These are phyloP conservation scores for Fraxinus angustifolia DNA, from an alignment of 305 asterid species.

Conservation along the genomic window DNA sequence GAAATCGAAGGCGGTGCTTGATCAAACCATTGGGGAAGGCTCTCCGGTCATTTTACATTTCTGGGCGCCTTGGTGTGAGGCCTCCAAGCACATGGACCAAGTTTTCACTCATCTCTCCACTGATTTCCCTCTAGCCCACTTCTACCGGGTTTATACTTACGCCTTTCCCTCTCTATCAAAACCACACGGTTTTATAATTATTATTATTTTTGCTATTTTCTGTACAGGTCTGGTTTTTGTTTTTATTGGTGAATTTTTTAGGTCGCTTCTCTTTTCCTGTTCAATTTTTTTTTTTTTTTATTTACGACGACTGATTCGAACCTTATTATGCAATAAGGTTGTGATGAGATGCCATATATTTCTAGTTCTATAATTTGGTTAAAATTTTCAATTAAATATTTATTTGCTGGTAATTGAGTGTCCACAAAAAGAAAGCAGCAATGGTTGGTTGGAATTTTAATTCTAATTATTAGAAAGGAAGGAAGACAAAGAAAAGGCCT, in stretches of 20 bases:
- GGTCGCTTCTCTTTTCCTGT: not conserved
- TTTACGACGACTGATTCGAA: not conserved
- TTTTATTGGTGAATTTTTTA: not conserved
- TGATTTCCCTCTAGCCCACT: slow-evolving; percentile 90
- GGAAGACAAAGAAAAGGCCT: not conserved
- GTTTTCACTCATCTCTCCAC: slow-evolving; percentile 88
- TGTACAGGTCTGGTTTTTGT: not conserved
- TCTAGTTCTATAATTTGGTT: not conserved
- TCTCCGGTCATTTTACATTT: slow-evolving; percentile 67
- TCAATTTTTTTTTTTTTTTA: not conserved
- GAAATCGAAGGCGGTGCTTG: slow-evolving; percentile 74
- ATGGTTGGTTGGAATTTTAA: not conserved
- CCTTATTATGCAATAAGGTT: not conserved
- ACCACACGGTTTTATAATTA: not conserved
- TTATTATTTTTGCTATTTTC: not conserved
- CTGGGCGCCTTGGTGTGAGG: slow-evolving; percentile 99
- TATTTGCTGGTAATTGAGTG: not conserved
- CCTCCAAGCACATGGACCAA: slow-evolving; percentile 99
- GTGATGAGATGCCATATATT: not conserved
- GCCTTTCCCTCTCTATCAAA: not conserved
- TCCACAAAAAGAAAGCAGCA: not conserved
- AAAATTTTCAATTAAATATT: not conserved
- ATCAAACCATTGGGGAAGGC: slow-evolving; percentile 41
- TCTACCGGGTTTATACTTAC: slow-evolving; percentile 54
- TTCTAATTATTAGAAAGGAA: not conserved